A percentile compares a stretch with the other conserved stretches of the same genome.
Evolutionary conservation across 106 monocot species (phyloP).

Genomic region (Platanthera zijinensis): DNA sequence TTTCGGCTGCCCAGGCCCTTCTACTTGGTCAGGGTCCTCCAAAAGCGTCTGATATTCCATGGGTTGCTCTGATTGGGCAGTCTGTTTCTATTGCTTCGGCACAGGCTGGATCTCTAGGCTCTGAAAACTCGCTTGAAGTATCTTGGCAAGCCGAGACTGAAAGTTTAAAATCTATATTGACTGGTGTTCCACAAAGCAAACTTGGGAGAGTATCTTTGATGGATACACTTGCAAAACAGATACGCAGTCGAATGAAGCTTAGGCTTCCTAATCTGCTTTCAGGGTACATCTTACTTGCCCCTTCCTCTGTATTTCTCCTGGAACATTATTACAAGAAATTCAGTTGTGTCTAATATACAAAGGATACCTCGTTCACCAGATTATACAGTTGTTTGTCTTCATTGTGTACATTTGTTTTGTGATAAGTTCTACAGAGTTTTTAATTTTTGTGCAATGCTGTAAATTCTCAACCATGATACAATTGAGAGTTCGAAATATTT

Average conservation of each 20-base stretch:
- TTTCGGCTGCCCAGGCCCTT: conserved; percentile 73
- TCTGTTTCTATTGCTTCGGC: conserved; percentile 89
- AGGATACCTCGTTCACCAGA: background rate
- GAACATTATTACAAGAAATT: background rate
- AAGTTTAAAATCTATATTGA: conserved; percentile 68
- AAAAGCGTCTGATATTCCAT: conserved; percentile 66
- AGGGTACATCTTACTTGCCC: conserved; percentile 36
- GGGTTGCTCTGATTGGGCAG: conserved; percentile 89
- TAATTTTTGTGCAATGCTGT: no score
- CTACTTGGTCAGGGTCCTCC: conserved; percentile 64
- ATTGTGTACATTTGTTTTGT: background rate
- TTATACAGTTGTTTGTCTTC: background rate
- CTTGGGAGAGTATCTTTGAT: conserved; percentile 88
- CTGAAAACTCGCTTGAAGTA: conserved; percentile 78
- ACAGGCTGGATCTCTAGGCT: conserved; percentile 82
- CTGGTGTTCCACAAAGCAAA: conserved; percentile 71
- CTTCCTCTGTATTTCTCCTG: background rate
- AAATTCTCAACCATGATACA: no score
- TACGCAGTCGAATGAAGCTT: conserved; percentile 84
- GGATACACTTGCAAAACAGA: conserved; percentile 76
- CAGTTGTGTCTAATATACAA: background rate
- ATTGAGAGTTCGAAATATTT: no score
- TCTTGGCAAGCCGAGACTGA: conserved; percentile 93
- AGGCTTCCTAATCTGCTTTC: conserved; percentile 82
- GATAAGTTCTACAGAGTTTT: background rate